A percentile compares a stretch with the other conserved stretches of the same genome.
These are phyloP conservation scores for Lipomyces japonicus DNA, from an alignment of 805 yeast genomes.

Conservation along the genomic window DNA sequence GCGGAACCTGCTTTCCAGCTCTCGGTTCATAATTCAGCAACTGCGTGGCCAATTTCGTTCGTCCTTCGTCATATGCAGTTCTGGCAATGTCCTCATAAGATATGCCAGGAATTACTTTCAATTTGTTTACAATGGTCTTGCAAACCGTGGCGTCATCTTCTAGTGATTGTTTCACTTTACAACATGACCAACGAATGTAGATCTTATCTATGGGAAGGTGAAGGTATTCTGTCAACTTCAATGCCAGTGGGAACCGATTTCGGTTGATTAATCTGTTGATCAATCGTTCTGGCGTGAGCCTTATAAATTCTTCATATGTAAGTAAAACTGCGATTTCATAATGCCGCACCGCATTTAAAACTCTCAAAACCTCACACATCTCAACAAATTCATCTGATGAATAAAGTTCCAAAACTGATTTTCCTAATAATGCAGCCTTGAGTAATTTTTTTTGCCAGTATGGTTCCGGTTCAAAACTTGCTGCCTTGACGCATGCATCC, in stretches of 20 bases:
- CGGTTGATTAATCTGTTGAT: constrained; percentile 57
- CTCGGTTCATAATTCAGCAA: constrained; percentile 66
- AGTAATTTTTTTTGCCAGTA: constrained; percentile 75
- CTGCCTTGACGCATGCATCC: constrained; percentile 65
- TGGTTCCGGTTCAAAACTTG: constrained; percentile 72
- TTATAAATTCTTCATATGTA: constrained; percentile 53
- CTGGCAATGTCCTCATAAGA: constrained; percentile 58
- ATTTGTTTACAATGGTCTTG: constrained; percentile 46
- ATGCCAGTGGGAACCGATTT: constrained; percentile 56
- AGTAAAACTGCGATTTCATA: constrained; percentile 64
- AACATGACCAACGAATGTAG: constrained; percentile 76
- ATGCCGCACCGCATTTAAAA: constrained; percentile 65
- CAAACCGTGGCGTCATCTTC: constrained; percentile 58
- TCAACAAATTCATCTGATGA: constrained; percentile 61
- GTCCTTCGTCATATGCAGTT: constrained; percentile 77
- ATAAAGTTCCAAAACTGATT: constrained; percentile 51
- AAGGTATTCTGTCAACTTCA: constrained; percentile 55
- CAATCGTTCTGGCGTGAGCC: constrained; percentile 54
- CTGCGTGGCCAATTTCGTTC: constrained; percentile 61
- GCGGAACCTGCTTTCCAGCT: constrained; percentile 56
- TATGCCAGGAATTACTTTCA: constrained; percentile 44
- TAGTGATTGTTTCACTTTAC: constrained; percentile 50
- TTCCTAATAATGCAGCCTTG: constrained; percentile 83
- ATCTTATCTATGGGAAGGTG: constrained; percentile 50
- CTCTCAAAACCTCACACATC: constrained; percentile 58